These are phyloP conservation scores for Colletotrichum gloeosporioides DNA, from an alignment of 2,329 filamentous ascomycete species.

Conservation along the genomic window DNA sequence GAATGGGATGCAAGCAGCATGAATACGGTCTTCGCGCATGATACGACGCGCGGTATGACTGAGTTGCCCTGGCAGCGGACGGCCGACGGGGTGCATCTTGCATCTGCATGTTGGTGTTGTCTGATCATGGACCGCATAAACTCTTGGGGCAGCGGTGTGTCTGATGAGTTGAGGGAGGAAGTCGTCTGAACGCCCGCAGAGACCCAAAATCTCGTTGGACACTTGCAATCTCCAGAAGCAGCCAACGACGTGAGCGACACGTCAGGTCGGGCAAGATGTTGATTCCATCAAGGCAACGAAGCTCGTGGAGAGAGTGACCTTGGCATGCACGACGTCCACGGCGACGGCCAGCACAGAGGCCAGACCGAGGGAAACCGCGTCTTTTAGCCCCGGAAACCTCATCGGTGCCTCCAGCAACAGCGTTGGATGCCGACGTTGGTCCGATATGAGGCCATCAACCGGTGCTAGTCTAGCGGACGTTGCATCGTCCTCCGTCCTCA, in stretches of 20 bases:
- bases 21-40: not conserved
- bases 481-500: not conserved
- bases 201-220: not conserved
- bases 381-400: not conserved
- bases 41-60: not conserved
- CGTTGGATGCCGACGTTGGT: not conserved
- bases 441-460: not conserved
- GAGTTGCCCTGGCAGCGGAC: not conserved
- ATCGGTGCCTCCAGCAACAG: not conserved
- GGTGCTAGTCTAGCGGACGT: not conserved
- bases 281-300: not conserved
- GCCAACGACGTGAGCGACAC: not conserved
- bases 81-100: not conserved
- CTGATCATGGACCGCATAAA: not conserved
- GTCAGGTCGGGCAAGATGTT: not conserved
- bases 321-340: not conserved
- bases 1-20: not conserved
- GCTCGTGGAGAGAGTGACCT: not conserved
- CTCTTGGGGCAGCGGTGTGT: too few species aligned
- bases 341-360: not conserved
- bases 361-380: not conserved
- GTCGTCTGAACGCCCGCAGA: not conserved
- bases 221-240: not conserved
- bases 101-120: not conserved
- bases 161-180: too few species aligned